A percentile compares a stretch with the other conserved stretches of the same genome.
Evolutionary conservation across 768 basidiomycete species (phyloP).

Genomic region (Chalciporus pseudorubinellus): DNA sequence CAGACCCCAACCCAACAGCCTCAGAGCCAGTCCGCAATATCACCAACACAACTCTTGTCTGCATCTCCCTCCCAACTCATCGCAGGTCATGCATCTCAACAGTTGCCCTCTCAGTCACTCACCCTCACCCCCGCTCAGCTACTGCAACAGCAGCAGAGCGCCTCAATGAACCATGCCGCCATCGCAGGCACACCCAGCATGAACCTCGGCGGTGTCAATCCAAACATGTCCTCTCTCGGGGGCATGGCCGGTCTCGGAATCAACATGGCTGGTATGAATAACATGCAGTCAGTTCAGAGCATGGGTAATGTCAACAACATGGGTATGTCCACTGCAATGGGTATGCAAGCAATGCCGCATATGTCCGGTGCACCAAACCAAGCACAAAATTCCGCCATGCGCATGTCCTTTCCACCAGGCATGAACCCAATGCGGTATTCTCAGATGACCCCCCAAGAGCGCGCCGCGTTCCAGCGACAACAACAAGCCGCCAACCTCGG

Average conservation of each 20-base stretch:
- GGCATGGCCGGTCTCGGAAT: conserved; percentile 20
- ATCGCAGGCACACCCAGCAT: conserved; percentile 12
- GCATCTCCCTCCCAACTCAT: conserved; percentile 26
- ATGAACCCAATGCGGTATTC: conserved; percentile 25
- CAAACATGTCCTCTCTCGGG: conserved; percentile 18
- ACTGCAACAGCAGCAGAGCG: conserved; percentile 34
- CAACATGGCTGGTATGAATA: conserved; percentile 21
- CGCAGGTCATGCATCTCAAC: conserved; percentile 9
- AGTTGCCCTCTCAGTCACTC: conserved; percentile 16
- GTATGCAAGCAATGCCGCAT: conserved; percentile 23
- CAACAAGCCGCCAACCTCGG: conserved; percentile 17
- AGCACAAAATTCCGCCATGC: conserved; percentile 23
- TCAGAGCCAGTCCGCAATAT: conserved; percentile 15
- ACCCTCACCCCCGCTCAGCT: conserved; percentile 38
- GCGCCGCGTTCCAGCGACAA: conserved; percentile 30
- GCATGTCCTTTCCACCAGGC: conserved; percentile 15
- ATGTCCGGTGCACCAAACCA: conserved; percentile 19
- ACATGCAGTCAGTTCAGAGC: conserved; percentile 10
- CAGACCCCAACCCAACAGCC: conserved; percentile 12
- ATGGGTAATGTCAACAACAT: conserved; percentile 21
- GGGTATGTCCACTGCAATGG: conserved; percentile 18
- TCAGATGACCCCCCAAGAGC: conserved; percentile 31
- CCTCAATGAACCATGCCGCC: conserved; percentile 8
- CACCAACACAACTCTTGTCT: conserved; percentile 19
- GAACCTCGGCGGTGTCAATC: conserved; percentile 16